Conservation (phyloP, 2,329 filamentous ascomycete species). For the Atkinsonella hypoxylon region DNA sequence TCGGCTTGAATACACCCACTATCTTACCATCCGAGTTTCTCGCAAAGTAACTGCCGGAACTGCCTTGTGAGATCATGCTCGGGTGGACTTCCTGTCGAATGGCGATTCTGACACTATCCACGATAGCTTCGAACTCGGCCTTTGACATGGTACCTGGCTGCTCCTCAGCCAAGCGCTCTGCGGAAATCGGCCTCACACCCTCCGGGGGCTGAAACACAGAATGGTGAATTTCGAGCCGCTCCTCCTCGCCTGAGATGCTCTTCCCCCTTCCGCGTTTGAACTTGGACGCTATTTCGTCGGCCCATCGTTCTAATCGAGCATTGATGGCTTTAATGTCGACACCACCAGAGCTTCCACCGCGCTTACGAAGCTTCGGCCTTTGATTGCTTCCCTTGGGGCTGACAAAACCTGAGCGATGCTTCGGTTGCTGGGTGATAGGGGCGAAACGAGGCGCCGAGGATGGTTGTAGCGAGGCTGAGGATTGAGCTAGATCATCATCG, state of each 20-base stretch:
- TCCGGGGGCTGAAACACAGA: constrained; percentile 93
- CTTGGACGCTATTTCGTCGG: constrained; percentile 92
- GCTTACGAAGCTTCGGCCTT: constrained; percentile 32
- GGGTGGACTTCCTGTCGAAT: constrained; percentile 89
- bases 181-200: constrained; percentile 67
- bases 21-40: constrained; percentile 85
- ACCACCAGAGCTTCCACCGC: constrained; percentile 61
- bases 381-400: constrained; percentile 33
- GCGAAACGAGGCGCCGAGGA: constrained; percentile 51
- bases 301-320: constrained; percentile 87
- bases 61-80: constrained; percentile 92
- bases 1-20: constrained; percentile 96
- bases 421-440: constrained; percentile 49
- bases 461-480: constrained; percentile 44
- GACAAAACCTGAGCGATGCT: constrained; percentile 47
- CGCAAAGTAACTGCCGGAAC: constrained; percentile 96
- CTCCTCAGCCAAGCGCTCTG: constrained; percentile 56
- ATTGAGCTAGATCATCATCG: constrained; percentile 47
- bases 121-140: constrained; percentile 72
- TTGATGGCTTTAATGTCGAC: constrained; percentile 99
- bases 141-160: constrained; percentile 60
- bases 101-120: constrained; percentile 80
- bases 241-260: constrained; percentile 62
- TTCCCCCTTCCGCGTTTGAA: constrained; percentile 80
- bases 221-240: constrained; percentile 89